Evolutionary conservation across 2,329 filamentous ascomycete genomes (phyloP), one percentile per base, ranked within the genome.

Genomic region (Diaporthe sp.): DNA sequence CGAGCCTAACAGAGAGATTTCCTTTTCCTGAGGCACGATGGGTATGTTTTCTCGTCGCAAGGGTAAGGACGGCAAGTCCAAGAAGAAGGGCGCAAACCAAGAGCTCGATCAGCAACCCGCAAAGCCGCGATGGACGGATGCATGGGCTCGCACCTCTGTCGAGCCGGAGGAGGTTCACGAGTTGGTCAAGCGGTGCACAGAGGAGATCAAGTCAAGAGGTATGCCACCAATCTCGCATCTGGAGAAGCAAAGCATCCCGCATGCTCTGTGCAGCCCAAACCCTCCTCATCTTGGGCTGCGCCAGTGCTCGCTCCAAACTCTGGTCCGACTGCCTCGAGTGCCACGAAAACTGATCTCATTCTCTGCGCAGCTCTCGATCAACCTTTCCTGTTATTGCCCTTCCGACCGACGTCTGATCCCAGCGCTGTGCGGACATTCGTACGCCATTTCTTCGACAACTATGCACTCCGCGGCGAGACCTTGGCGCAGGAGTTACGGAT

Each of bases 191-290:
- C 92, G 92, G 79, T 98, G 95, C 86, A 97, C 96, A 15, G 90
- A 92, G 74, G 97, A 99, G 86, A 91, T 99, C 84, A 99, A 98
- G 87, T 93, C 94, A 76, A 91, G 96, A 94, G 96, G 96, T 98
- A 92, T 80, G 91, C 85, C 76, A 78, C 78, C 46, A 49, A 53
- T 46, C 42, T 68, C 42, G 46, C 39, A 37, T 37, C 51, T 13
- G 57, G 22, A 55, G 53, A 53, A 19, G n/a, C 58, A 55, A 34
- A 31, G 42, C 55, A 34, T 46, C 42, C 60, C 72, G 71, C 79
- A 78, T 78, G 77, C 71, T 77, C 60, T 75, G 76, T 60, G 49
- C 37, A 57, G 28, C 39, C 39, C 67, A 75, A 39, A 22, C 67
- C 55, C 55, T 42, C 70, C 68, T 62, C 46, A 31, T 73, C 60